These are phyloP conservation scores for Gossypium rotundifolium DNA, from an alignment of 345 rosid species.

Conservation along the genomic window DNA sequence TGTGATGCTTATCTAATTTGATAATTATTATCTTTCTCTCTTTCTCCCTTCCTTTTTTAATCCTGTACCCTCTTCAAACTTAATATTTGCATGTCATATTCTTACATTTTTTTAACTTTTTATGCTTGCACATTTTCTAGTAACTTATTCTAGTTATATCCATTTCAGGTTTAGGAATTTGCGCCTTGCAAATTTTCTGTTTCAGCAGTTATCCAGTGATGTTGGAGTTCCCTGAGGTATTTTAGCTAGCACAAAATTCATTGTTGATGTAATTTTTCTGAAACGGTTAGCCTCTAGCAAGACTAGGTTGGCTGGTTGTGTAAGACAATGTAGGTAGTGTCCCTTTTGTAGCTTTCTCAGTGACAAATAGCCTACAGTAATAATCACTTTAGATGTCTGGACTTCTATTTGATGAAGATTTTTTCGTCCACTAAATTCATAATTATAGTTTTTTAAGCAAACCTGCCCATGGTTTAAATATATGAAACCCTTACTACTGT, in stretches of 20 bases:
- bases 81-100: neutral
- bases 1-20: neutral
- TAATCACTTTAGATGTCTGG: neutral
- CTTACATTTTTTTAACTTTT: neutral
- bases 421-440: neutral
- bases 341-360: neutral
- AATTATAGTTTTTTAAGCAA: neutral
- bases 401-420: neutral
- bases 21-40: neutral
- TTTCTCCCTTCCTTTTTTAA: neutral
- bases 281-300: too few species aligned
- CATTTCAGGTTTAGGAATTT: neutral
- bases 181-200: neutral
- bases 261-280: neutral
- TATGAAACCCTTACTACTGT: neutral
- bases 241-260: neutral
- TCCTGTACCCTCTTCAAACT: neutral
- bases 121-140: neutral
- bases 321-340: neutral
- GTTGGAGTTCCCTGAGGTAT: constrained; percentile 10
- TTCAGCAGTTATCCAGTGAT: neutral
- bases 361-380: neutral
- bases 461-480: neutral
- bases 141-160: neutral
- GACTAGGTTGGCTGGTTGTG: too few species aligned